Percentiles rank a stretch among this genome's conserved stretches.
Evolutionary conservation across 1,139 yeast genomes (phyloP).

Genomic region (Debaryomycetaceae sp.): DNA sequence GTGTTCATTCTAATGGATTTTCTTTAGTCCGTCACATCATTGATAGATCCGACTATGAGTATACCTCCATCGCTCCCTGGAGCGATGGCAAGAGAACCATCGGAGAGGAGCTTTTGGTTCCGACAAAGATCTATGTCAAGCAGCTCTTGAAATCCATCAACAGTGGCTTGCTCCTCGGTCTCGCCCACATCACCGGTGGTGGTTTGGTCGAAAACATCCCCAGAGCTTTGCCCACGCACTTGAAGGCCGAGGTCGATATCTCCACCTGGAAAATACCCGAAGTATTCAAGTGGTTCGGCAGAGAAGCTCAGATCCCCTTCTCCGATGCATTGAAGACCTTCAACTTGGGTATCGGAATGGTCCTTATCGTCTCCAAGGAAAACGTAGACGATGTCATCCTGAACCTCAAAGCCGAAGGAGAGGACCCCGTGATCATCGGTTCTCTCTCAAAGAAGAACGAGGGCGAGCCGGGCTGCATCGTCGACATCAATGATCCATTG

Average conservation of each 20-base stretch:
- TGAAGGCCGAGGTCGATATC: conserved; percentile 81
- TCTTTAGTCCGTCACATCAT: conserved; percentile 94
- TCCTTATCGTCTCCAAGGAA: conserved; percentile 66
- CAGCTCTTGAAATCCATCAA: conserved; percentile 75
- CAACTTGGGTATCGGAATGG: conserved; percentile 98
- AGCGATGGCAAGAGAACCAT: conserved; percentile 59
- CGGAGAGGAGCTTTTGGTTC: conserved; percentile 83
- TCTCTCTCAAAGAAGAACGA: conserved; percentile 53
- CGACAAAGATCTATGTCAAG: conserved; percentile 93
- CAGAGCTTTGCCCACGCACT: conserved; percentile 78
- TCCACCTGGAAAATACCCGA: conserved; percentile 78
- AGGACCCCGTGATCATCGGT: conserved; percentile 79
- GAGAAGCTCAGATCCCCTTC: conserved; percentile 85
- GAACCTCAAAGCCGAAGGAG: conserved; percentile 62
- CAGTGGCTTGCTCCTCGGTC: conserved; percentile 69
- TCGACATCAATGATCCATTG: conserved; percentile 43
- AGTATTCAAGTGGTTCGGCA: conserved; percentile 92
- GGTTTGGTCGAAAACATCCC: conserved; percentile 96
- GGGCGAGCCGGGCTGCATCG: conserved; percentile 63
- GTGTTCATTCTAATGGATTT: conserved; percentile 95
- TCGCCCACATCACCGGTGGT: conserved; percentile 98
- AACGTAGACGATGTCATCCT: conserved; percentile 58
- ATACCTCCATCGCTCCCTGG: conserved; percentile 86
- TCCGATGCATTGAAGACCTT: conserved; percentile 85
- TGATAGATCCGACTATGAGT: conserved; percentile 65